Base-by-base conservation (phyloP, 371 early-diverging fungal species). In the Mucor indicus region DNA sequence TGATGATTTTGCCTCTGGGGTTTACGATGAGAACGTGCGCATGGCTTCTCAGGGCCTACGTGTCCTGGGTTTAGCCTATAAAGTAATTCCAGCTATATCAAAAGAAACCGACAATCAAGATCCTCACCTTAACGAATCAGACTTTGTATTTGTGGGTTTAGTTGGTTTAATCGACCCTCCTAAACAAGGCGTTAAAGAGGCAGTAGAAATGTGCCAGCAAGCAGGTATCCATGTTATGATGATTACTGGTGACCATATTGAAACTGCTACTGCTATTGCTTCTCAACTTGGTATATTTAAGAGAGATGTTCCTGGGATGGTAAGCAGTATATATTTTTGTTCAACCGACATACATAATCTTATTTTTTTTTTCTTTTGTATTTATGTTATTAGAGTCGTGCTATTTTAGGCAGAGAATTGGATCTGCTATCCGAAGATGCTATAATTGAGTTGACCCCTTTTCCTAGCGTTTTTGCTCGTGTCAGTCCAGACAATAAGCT, bases 401-500 rank as follows among this genome's bases (percentile, higher is more conserved):
- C 89, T 44, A 91, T 93, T 84, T 84, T 89, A 11, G 95, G 92
- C 16, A 78, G 77, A 41, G 91, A 93, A 57, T 76, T 96, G 21
- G 95, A 96, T 59, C 50, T 85, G 23, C 56, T 96, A 46, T 82
- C 91, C 0, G 93, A 92, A 41, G 92, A 92, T 39, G 80, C 86
- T 8, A 74, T 96, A 20, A 81, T 89, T 12, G 81, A 72, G 13
- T 60, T 94, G 27, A 68, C 78, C 5, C 91, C 93, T 15, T 90
- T 95, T 49, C 96, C 95, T 7, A 82, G 82, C 20, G 95, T 98
- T 1, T 92, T 98, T 79, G 96, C 98, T 2, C 83, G 98, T 44
- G 91, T 92, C 55, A 84, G 81, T 44, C 98, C 99, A 0, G 95
- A 98, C 56, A 96, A 95, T 65, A 98, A 98, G 70, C 76, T 96